phyloP scores from a whole-genome alignment of 495 filamentous ascomycete genomes.

The Rusavskia elegans region DNA sequence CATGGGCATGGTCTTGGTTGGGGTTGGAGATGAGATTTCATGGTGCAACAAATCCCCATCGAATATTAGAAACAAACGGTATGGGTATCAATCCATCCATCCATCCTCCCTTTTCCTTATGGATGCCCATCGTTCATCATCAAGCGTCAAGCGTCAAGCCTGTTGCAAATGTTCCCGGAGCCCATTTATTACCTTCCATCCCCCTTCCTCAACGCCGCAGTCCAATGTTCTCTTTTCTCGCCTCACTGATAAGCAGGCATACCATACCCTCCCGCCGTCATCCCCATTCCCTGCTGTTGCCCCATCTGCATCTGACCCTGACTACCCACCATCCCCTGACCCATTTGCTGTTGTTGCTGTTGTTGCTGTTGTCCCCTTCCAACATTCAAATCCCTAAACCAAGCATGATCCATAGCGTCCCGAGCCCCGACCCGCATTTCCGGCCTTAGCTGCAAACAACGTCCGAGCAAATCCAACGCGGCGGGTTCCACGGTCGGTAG shows the following conservation, averaged over 20 bases:
- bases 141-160: too few species aligned
- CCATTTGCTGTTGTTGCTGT: slow-evolving; percentile 12
- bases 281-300: slow-evolving; percentile 11
- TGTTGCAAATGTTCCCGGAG: too few species aligned
- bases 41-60: too few species aligned
- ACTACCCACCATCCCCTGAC: background rate
- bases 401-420: slow-evolving; percentile 73
- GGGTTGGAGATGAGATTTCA: too few species aligned
- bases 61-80: too few species aligned
- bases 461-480: slow-evolving; percentile 70
- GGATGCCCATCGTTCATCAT: background rate
- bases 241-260: slow-evolving; percentile 1
- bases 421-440: slow-evolving; percentile 79
- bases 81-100: background rate
- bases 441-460: slow-evolving; percentile 85
- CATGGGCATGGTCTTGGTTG: too few species aligned
- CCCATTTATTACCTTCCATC: too few species aligned
- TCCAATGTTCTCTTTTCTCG: background rate
- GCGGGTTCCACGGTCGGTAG: slow-evolving; percentile 76
- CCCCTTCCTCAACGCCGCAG: background rate
- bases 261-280: slow-evolving; percentile 3
- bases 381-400: slow-evolving; percentile 61
- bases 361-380: slow-evolving; percentile 18
- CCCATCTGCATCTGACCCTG: slow-evolving; percentile 10
- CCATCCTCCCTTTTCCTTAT: background rate